Percentiles rank a stretch among this genome's conserved stretches.
These are phyloP conservation scores for Hippophae gyantsensis DNA, from an alignment of 306 rosid species.

Conservation along the genomic window DNA sequence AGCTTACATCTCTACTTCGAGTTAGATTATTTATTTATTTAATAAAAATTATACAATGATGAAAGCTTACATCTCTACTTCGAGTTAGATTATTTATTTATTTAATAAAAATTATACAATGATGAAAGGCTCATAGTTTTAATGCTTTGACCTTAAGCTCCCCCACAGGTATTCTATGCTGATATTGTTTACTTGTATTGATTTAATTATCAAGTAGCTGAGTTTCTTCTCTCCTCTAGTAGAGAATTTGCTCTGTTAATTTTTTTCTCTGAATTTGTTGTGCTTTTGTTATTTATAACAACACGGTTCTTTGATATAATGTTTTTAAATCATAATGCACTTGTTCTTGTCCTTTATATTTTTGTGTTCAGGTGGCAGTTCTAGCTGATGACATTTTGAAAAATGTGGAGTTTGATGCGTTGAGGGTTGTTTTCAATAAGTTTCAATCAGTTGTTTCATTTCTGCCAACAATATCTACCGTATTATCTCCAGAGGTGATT, in stretches of 20 bases:
- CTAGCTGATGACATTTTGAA: slow-evolving; percentile 86
- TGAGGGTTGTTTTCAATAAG: slow-evolving; percentile 76
- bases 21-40: too few species aligned
- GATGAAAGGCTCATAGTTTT: too few species aligned
- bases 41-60: too few species aligned
- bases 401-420: slow-evolving; percentile 86
- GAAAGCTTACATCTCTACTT: too few species aligned
- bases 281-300: background rate
- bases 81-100: too few species aligned
- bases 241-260: background rate
- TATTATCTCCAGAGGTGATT: slow-evolving; percentile 85
- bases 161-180: too few species aligned
- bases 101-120: too few species aligned
- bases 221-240: too few species aligned
- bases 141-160: too few species aligned
- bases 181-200: too few species aligned
- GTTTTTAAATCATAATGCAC: background rate
- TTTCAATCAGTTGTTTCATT: slow-evolving; percentile 74
- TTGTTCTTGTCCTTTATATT: background rate
- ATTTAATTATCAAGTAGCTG: too few species aligned
- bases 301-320: background rate
- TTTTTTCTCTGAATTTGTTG: background rate
- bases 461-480: slow-evolving; percentile 63
- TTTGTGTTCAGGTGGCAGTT: slow-evolving; percentile 68
- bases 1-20: too few species aligned